Evolutionary conservation across 2,329 filamentous ascomycete species (phyloP), one percentile per base, ranked within the genome.

Genomic region (Zasmidium citrigriseum): DNA sequence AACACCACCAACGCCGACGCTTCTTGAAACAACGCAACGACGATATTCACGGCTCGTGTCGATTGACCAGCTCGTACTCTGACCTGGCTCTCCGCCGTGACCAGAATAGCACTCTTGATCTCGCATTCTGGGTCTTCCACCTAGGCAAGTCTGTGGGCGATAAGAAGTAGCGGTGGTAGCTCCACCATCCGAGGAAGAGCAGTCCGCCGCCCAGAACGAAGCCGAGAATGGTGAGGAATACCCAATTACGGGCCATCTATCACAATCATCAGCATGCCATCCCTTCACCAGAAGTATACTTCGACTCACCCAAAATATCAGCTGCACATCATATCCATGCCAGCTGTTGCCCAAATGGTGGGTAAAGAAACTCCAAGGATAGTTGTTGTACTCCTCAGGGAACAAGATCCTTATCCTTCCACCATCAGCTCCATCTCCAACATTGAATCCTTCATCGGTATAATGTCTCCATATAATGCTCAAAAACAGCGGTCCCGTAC

Each of bases 381-480:
- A 81, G 62, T 82, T 80, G 68, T 87, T 87, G 75, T 90, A 90
- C 69, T 90, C 87, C 47, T 86, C 83, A 14, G 83, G 85, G 81
- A 89, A 89, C 54, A 91, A 76, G 48, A 90, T 82, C 56, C 88
- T 79, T 4, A 91, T 82, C 27, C 86, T 80, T n/a, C 79, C 82
- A 22, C 70, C 71, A 48, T 72, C 70, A 10, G 58, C 25, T 67
- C 69, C 73, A 24, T 79, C 76, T 46, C 73, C 78, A 16, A 75
- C 62, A 51, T 73, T 72, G 11, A 75, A 80, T 46, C 76, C 77
- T 18, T 78, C 76, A 29, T 81, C 79, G 72, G 86, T 85, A 73
- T 89, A 92, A 72, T 90, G 85, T 69, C 89, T 86, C 87, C 89
- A 89, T 59, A 90, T 83, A 44, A 92, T 83, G 56, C 86, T 90